Conservation (phyloP, 768 basidiomycete species). For the Hydnomerulius pinastri region DNA sequence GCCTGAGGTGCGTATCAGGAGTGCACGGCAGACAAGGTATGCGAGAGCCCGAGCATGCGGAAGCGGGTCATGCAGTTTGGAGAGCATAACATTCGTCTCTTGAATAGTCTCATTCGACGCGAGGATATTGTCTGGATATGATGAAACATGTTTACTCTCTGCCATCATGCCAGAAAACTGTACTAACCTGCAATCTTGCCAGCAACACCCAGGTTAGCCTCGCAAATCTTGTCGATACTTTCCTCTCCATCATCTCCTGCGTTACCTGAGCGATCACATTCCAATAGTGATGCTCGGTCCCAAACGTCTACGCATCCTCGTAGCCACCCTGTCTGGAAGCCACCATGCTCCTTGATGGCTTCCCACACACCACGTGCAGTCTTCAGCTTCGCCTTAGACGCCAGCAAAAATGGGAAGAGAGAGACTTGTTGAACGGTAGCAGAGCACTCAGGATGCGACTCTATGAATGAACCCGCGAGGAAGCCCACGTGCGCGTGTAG, state of each 20-base stretch:
- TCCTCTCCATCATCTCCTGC: conserved; percentile 33
- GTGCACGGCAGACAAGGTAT: conserved; percentile 60
- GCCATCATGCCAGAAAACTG: not conserved
- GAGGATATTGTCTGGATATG: conserved; percentile 62
- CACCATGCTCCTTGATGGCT: conserved; percentile 44
- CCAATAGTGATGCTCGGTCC: conserved; percentile 27
- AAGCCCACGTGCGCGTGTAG: conserved; percentile 61
- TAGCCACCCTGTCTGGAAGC: conserved; percentile 43
- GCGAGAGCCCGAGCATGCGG: conserved; percentile 58
- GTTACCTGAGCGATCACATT: conserved; percentile 29
- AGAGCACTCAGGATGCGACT: conserved; percentile 26
- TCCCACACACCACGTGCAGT: conserved; percentile 74
- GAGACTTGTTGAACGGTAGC: conserved; percentile 48
- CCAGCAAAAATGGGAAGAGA: conserved; percentile 75
- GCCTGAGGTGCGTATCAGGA: conserved; percentile 58
- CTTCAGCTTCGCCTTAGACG: conserved; percentile 70
- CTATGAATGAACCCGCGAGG: conserved; percentile 48
- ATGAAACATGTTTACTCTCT: too few species aligned
- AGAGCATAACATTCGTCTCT: conserved; percentile 52
- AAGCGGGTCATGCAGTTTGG: conserved; percentile 49
- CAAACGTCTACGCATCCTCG: conserved; percentile 55
- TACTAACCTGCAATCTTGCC: conserved; percentile 65
- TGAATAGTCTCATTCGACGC: conserved; percentile 44
- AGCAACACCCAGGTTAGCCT: conserved; percentile 55
- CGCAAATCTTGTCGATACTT: conserved; percentile 45